Base-by-base conservation (phyloP, 768 basidiomycete species). In the Trametes cingulata region DNA sequence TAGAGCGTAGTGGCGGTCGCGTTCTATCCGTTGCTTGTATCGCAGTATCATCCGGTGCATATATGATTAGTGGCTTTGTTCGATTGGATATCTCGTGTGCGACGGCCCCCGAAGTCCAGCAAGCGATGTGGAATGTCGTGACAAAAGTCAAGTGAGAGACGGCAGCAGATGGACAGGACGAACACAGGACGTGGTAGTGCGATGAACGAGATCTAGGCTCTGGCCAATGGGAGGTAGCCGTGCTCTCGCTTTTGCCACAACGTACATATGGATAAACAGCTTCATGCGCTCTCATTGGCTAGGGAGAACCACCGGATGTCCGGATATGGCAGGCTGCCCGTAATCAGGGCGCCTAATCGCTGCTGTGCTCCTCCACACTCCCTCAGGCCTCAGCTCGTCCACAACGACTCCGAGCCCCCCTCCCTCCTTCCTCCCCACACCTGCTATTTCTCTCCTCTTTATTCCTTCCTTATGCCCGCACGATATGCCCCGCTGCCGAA, bases 401-500 rank as follows among this genome's bases (percentile, higher is more conserved):
- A 47, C 36, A 37, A 24, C 50, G 33, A 35, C 22, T 42, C 42
- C 49, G 35, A 19, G 20, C 12, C 50, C 27, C 29, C 52, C 45
- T 33, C 20, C 47, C 25, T 33, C 52, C 43, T 56, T 19, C 47
- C 50, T 37, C 41, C 27, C 22, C 39, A 13, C 19, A 19, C 59
- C 37, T 43, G 17, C 49, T 10, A 9, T 22, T 45, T 14, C 6
- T 29, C 17, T 19, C 19, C 10, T 20, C 12, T 56, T 56, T 48
- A 40, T 56, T 57, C 5, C 15, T 33, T 25, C 39, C 49, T 37
- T 43, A 67, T 69, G 80, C 73, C 85, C 66, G 80, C 77, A 65
- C 82, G 84, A 65, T 91, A 91, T 80, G 84, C 85, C 1, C 84
- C 88, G 60, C 74, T 91, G 45, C 85, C 87, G 12, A 85, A 82